Evolutionary conservation across 306 rosid species (phyloP), one percentile per base, ranked within the genome.

Genomic region (Canavalia gladiata): DNA sequence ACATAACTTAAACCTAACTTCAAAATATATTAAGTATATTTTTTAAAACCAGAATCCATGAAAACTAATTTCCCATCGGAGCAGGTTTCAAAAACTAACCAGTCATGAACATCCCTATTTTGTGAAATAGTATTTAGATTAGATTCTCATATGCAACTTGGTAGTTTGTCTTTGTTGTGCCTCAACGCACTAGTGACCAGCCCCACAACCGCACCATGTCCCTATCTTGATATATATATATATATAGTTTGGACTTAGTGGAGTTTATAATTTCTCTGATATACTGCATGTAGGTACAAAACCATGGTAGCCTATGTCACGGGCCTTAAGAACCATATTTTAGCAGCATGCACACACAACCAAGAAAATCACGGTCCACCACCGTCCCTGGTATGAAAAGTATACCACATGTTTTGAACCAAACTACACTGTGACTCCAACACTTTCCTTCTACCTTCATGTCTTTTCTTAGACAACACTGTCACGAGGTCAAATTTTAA

Each of bases 361-460:
- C 69, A 56, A 18, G 70, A 68, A 69, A 56, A 75, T 28, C 35
- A 39, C 52, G 75, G 68, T 58, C 86, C 82, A 82, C 82, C 69
- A 50, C 7, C 28, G 72, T 75, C 37, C 52, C 70, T 3, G 11
- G 43, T 49, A 7, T 58, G 77, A 76, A 82, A 75, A 68, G 66
- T 68, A 75, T 29, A 54, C 29, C 10, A 72, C 81, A 39, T 75
- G 72, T 28, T 68, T 75, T 57, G 77, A 60, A 74, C 37, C 66
- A 57, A 68, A 46, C 37, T 52, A 67, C 68, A 43, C 5, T 1
- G 7, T 76, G 82, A 82, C 68, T 30, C 3, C 35, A 78, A 83
- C 86, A 59, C 52, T 76, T 76, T 69, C 74, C 86, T 82, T 76
- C 86, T 76, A 77, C 82, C 51, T 42, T 12, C 51, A 33, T 69